Conservation (phyloP, 2,329 filamentous ascomycete genomes). For the Clarireedia monteithiana region DNA sequence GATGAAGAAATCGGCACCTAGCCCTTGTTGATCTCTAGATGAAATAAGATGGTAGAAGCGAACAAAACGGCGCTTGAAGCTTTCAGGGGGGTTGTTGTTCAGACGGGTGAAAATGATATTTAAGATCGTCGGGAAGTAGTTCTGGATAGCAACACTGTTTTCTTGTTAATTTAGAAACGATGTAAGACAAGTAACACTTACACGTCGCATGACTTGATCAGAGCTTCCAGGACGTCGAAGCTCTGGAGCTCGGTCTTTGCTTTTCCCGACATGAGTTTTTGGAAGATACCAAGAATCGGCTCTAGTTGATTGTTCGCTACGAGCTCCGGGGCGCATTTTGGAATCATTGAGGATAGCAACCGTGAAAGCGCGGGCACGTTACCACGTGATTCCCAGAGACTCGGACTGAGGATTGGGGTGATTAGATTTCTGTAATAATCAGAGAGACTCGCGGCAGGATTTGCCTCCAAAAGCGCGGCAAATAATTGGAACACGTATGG, state of each 20-base stretch:
- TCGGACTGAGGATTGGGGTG: conserved; percentile 68
- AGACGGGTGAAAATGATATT: conserved; percentile 71
- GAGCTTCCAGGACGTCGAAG: conserved; percentile 82
- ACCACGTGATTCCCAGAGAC: conserved; percentile 83
- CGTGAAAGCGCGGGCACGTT: conserved; percentile 89
- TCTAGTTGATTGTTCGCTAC: conserved; percentile 74
- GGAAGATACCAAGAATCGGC: conserved; percentile 89
- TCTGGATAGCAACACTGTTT: conserved; percentile 52
- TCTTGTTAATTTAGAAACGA: conserved; percentile 20
- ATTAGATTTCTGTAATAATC: conserved; percentile 75
- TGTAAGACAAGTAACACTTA: conserved; percentile 37
- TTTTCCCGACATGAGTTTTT: conserved; percentile 66
- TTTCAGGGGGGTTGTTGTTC: conserved; percentile 58
- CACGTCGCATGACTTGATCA: conserved; percentile 64
- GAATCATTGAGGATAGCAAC: conserved; percentile 75
- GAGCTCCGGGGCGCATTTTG: conserved; percentile 66
- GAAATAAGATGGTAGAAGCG: conserved; percentile 92
- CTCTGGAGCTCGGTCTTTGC: conserved; percentile 65
- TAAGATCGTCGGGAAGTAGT: conserved; percentile 52
- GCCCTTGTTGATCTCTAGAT: conserved; percentile 60
- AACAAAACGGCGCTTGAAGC: conserved; percentile 78
- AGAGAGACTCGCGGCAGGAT: conserved; percentile 70
- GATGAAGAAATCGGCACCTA: conserved; percentile 90
- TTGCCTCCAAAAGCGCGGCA: conserved; percentile 80
- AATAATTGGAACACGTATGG: conserved; percentile 96